phyloP scores from a whole-genome alignment of 345 rosid genomes.

The Acer yangbiense region DNA sequence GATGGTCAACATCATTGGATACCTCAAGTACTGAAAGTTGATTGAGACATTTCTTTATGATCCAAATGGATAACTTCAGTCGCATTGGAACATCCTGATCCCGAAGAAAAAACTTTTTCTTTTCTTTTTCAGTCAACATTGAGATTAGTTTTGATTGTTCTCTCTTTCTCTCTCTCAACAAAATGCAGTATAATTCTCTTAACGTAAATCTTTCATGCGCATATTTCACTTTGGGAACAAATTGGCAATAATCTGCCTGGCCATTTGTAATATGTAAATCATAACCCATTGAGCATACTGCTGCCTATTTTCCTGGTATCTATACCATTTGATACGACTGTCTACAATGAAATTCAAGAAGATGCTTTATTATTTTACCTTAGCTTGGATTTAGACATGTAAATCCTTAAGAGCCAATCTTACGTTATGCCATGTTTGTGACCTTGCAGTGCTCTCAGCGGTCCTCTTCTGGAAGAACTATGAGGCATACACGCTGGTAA shows the following conservation, averaged over 20 bases:
- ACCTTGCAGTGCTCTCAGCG: constrained; percentile 74
- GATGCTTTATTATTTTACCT: background rate
- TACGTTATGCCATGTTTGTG: constrained; percentile 14
- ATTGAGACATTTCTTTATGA: background rate
- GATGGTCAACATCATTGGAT: background rate
- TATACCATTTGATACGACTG: background rate
- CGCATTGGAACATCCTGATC: background rate
- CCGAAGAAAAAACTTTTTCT: background rate
- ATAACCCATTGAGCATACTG: background rate
- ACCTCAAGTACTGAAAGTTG: background rate
- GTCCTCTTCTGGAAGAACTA: constrained; percentile 73
- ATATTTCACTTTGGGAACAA: constrained; percentile 4
- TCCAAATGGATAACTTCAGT: background rate
- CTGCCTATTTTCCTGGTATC: background rate
- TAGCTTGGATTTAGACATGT: background rate
- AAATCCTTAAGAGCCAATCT: background rate
- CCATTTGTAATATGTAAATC: background rate
- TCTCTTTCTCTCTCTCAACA: no score
- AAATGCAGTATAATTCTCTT: background rate
- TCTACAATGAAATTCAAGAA: background rate
- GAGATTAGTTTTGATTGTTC: background rate
- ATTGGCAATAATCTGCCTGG: background rate
- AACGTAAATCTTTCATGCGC: background rate
- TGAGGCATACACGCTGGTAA: constrained; percentile 62
- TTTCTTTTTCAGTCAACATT: background rate